Evolutionary conservation across 108 stramenopile genomes (phyloP), one percentile per base, ranked within the genome.

Genomic region (Cyclotella distinguenda): DNA sequence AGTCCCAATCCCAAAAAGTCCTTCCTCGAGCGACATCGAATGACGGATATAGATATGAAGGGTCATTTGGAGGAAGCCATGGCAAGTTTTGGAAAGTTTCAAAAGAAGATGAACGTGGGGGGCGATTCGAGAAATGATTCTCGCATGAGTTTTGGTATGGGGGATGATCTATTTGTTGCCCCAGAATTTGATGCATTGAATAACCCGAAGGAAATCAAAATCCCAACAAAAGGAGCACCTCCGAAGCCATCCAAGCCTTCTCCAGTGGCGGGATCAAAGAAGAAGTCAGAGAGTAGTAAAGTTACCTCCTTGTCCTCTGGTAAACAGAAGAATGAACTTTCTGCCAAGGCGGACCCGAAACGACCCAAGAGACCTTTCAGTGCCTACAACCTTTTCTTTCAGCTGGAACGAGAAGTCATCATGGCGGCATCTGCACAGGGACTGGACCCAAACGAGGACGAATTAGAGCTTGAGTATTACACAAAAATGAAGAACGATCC

Each of bases 321-420:
- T n/a, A n/a, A n/a, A n/a, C n/a, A 44, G 10, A 39, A 40, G 10
- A 6, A n/a, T 2, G 23, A 58, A 6, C 6, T 8, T 13, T 4
- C 8, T 10, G 40, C 36, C 19, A 27, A 35, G 38, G 5, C 54
- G 31, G 43, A 61, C 30, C 68, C 55, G n/a, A 23, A 15, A 10
- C 66, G 64, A 21, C 77, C 77, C 21, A 72, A 67, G 28, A 44
- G 77, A 32, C 71, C 77, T 0, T 72, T 78, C 43, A 66, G 64
- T 11, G 65, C 71, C 8, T 78, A 78, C 71, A 78, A 78, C 48
- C 26, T 72, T 0, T 78, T 72, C 71, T 78, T 78, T 48, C 70
- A 78, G 32, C 47, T 61, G 33, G 68, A 78, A 52, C 47, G 77
- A 6, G 68, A 66, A 39, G 47, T 26, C 25, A 67, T 78, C 13